Conservation (phyloP, 2,329 filamentous ascomycete genomes). For the Cucurbitaria berberidis region DNA sequence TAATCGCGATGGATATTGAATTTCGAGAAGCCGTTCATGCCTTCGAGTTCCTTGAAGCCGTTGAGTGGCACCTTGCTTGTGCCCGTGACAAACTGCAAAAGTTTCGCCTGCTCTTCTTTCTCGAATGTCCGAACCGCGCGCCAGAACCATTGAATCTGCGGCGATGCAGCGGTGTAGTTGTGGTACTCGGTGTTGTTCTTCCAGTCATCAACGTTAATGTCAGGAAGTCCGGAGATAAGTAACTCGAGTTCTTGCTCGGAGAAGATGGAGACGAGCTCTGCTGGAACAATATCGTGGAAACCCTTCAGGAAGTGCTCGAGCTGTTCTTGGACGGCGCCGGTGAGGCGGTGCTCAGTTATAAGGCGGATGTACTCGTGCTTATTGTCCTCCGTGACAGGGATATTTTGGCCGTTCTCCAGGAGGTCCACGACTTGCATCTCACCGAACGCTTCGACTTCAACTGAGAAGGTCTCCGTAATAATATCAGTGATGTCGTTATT, state of each 20-base stretch:
- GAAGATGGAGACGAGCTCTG: conserved; percentile 94
- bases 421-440: conserved; percentile 87
- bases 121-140: conserved; percentile 95
- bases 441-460: conserved; percentile 93
- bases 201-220: conserved; percentile 99
- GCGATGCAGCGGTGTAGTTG: conserved; percentile 92
- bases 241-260: conserved; percentile 98
- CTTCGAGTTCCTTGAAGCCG: conserved; percentile 98
- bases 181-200: conserved; percentile 99
- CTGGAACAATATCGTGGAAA: conserved; percentile 97
- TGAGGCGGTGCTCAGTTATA: conserved; percentile 91
- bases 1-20: conserved; percentile 99
- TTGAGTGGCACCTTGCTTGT: conserved; percentile 98
- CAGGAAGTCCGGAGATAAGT: conserved; percentile 92
- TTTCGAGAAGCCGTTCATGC: conserved; percentile 96
- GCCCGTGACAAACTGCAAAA: conserved; percentile 97
- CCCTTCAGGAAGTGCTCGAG: conserved; percentile 91
- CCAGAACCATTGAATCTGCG: conserved; percentile 99
- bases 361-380: conserved; percentile 97
- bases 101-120: conserved; percentile 96
- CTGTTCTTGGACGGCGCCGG: conserved; percentile 91
- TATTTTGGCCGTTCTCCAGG: conserved; percentile 84
- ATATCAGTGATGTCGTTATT: conserved; percentile 99
- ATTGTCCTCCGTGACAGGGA: conserved; percentile 95
- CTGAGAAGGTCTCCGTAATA: conserved; percentile 93